Evolutionary conservation across 208 protist genomes (phyloP).

Genomic region (Naegleria lovaniensis): DNA sequence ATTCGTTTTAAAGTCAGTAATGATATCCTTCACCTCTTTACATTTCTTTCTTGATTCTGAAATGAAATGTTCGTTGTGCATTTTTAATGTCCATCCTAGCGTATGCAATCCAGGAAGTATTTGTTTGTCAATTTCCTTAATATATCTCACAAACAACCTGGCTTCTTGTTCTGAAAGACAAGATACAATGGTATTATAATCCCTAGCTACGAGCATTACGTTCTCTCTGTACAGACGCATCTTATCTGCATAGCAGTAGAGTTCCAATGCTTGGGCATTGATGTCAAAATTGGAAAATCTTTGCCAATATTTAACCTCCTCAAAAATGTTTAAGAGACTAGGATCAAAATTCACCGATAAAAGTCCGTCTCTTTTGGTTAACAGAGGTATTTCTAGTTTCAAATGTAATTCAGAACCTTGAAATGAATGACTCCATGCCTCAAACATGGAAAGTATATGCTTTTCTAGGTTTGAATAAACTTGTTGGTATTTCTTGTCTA

Average conservation of each 20-base stretch:
- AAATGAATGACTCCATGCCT: conserved; percentile 28
- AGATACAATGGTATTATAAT: conserved; percentile 86
- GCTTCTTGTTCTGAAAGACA: conserved; percentile 76
- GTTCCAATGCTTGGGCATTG: conserved; percentile 68
- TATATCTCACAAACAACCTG: conserved; percentile 81
- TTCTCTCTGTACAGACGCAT: conserved; percentile 89
- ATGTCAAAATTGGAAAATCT: conserved; percentile 69
- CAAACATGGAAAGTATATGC: conserved; percentile 38
- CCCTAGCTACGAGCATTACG: conserved; percentile 82
- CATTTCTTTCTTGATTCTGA: conserved; percentile 75
- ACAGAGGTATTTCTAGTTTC: conserved; percentile 28
- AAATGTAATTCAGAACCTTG: conserved; percentile 18
- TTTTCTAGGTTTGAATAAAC: conserved; percentile 32
- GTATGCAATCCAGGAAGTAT: conserved; percentile 81
- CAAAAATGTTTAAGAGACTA: conserved; percentile 80
- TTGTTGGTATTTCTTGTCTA: conserved; percentile 21
- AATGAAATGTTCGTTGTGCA: conserved; percentile 89
- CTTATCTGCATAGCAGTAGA: conserved; percentile 74
- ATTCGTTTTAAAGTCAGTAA: conserved; percentile 86
- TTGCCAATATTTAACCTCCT: conserved; percentile 87
- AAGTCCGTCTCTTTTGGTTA: conserved; percentile 15
- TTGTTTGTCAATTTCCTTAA: conserved; percentile 79
- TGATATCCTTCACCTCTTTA: conserved; percentile 68
- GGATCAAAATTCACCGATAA: conserved; percentile 85
- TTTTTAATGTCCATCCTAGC: conserved; percentile 84